phyloP scores from a whole-genome alignment of 441 rosid species.

The Jatropha multifida region DNA sequence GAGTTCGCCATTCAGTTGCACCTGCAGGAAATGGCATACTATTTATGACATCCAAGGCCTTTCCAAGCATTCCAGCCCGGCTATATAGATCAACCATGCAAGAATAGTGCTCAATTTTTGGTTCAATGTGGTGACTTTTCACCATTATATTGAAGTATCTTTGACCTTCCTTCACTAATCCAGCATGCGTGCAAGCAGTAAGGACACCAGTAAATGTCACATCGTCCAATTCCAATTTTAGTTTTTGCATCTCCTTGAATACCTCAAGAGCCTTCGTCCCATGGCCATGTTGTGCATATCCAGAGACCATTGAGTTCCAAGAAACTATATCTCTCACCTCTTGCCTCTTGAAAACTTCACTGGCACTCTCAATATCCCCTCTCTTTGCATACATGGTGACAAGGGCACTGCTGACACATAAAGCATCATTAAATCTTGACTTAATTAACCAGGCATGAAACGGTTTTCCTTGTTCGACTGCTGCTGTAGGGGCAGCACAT shows the following conservation, averaged over 20 bases:
- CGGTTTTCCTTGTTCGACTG: constrained; percentile 81
- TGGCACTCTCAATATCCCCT: constrained; percentile 68
- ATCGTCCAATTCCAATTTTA: constrained; percentile 56
- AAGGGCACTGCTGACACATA: constrained; percentile 76
- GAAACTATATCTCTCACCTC: constrained; percentile 59
- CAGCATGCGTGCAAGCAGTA: constrained; percentile 87
- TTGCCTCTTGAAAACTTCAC: constrained; percentile 69
- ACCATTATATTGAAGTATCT: constrained; percentile 65
- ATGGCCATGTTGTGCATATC: constrained; percentile 72
- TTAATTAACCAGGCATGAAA: constrained; percentile 69
- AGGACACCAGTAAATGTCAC: constrained; percentile 70
- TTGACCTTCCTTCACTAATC: constrained; percentile 70
- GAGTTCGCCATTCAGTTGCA: constrained; percentile 70
- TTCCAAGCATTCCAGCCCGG: constrained; percentile 75
- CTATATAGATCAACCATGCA: constrained; percentile 85
- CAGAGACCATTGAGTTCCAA: constrained; percentile 91
- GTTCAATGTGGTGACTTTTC: constrained; percentile 44
- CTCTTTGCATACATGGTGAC: constrained; percentile 85
- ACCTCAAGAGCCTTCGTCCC: constrained; percentile 63
- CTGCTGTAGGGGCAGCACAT: constrained; percentile 65
- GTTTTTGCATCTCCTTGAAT: constrained; percentile 68
- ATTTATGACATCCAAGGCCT: constrained; percentile 70
- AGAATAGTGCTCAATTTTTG: constrained; percentile 78
- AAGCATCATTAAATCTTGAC: constrained; percentile 54
- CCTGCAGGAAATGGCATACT: constrained; percentile 54